Base-by-base conservation (phyloP, 2,329 filamentous ascomycete genomes). In the Keithomyces neogunnii region DNA sequence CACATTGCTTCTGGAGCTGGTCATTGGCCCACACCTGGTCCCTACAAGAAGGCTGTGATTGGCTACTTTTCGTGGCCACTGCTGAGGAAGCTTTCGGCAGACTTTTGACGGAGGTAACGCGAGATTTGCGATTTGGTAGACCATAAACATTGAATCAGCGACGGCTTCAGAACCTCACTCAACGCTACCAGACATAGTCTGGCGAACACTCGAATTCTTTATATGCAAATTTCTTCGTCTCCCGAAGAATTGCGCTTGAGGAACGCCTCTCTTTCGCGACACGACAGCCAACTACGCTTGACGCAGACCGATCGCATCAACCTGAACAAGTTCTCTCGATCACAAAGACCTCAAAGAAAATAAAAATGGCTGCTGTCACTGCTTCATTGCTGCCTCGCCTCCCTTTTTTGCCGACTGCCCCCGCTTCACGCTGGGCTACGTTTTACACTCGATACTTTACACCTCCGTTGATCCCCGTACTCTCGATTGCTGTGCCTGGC, bases 401-500 rank as follows among this genome's bases (percentile, higher is more conserved):
- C 45, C 70, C 74, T 45, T 64, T 72, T 45, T 62, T 71, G 52
- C 66, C 66, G 45, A 63, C 70, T 49, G 64, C 70, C 53, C 64
- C 68, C 29, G 65, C 72, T 31, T 69, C 73, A 46, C 68, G 70
- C 60, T 72, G 72, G 53, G 64, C 71, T 5, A 68, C 69, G 1
- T 56, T 76, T 45, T 74, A 71, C 50, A 70, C 72, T 45, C 69
- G 72, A 50, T 72, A 74, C 55, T 64, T 75, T 51, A 68, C 72
- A 36, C 62, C 72, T 56, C 69, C 75, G 48, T 69, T 77, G 60
- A 68, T 83, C 53, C 75, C 75, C 52, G 76, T 74, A 57, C 66
- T 82, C 33, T 72, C 79, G 13, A 72, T 85, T 54, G 72, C 81
- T 5, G 68, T 86, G 39, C 82, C 86, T 29, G 73, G 78, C 39